A percentile compares a stretch with the other conserved stretches of the same genome.
Evolutionary conservation across 2,329 filamentous ascomycete species (phyloP).

Genomic region (Epichloe gansuensis): DNA sequence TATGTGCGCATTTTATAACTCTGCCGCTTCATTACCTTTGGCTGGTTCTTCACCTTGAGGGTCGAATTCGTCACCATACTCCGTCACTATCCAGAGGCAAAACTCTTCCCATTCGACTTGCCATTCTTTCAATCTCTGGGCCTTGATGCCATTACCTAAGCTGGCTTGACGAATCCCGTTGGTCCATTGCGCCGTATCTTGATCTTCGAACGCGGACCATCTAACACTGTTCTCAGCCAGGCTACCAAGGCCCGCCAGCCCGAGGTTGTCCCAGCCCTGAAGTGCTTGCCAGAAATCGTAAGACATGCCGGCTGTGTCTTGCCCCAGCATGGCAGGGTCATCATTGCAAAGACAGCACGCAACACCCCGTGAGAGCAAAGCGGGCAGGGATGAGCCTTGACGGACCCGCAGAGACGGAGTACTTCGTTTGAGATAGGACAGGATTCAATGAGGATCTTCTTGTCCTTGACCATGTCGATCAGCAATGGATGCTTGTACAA

Average conservation of each 20-base stretch:
- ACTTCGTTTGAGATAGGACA: slow-evolving; percentile 90
- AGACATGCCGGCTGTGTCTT: slow-evolving; percentile 69
- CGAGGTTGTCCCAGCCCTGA: slow-evolving; percentile 85
- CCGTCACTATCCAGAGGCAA: slow-evolving; percentile 77
- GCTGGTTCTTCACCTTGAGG: slow-evolving; percentile 9
- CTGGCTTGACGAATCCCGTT: slow-evolving; percentile 63
- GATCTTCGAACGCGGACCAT: slow-evolving; percentile 83
- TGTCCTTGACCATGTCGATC: slow-evolving; percentile 78
- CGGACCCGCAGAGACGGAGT: slow-evolving; percentile 62
- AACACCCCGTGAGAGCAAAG: slow-evolving; percentile 74
- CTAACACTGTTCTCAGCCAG: slow-evolving; percentile 87
- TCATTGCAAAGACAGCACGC: slow-evolving; percentile 79
- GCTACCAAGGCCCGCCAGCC: slow-evolving; percentile 71
- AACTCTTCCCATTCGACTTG: slow-evolving; percentile 75
- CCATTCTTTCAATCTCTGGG: slow-evolving; percentile 66
- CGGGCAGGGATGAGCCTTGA: slow-evolving; percentile 69
- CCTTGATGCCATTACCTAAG: slow-evolving; percentile 58
- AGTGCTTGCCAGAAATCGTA: slow-evolving; percentile 89
- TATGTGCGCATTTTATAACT: background rate
- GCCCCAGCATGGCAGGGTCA: slow-evolving; percentile 78
- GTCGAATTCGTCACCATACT: slow-evolving; percentile 56
- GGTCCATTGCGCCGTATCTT: slow-evolving; percentile 56
- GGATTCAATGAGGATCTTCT: slow-evolving; percentile 75
- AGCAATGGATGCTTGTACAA: slow-evolving; percentile 86
- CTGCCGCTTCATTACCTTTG: background rate